Evolutionary conservation across 331 rosid species (phyloP), one percentile per base, ranked within the genome.

Genomic region (Spiraea crenata): DNA sequence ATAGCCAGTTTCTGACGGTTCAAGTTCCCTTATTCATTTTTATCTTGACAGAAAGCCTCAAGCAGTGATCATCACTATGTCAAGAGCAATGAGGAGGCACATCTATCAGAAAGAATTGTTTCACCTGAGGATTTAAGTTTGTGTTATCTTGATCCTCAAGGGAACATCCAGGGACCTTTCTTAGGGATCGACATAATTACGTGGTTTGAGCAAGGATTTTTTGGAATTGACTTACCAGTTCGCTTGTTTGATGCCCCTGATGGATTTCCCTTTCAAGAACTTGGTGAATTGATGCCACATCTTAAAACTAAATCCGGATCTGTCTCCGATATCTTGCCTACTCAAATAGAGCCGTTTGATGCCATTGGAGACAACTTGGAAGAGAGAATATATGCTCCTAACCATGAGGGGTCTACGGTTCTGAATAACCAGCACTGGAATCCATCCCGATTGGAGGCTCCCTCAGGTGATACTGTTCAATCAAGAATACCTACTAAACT

Each of bases 141-240:
- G 81, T 88, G 87, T 75, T 88, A 88, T 76, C 82, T 85, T 68
- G 95, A 88, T 35, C 95, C 95, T 51, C 89, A 88, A 76, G 91
- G 95, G 59, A 72, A 52, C 59, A 73, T 76, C 62, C 95, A 88
- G 69, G 95, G 95, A 57, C 91, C 95, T 47, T 88, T 85, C 80
- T 84, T 88, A 70, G 95, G 95, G 71, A 80, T 84, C 37, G 95
- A 88, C 75, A 88, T 88, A 50, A 84, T 88, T 69, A 61, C 79
- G 67, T 88, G 95, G 95, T 85, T 84, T 76, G 89, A 88, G 71
- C 95, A 85, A 78, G 89, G 91, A 17, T 85, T 85, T 75, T 88
- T 85, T 47, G 90, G 89, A 50, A 64, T 72, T 3, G 87, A 88
- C 65, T 80, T 88, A 16, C 89, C 77, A 19, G 84, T 88, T 71